Base-by-base conservation (phyloP, 257 asterid genomes). In the Nicotiana obtusifolia region DNA sequence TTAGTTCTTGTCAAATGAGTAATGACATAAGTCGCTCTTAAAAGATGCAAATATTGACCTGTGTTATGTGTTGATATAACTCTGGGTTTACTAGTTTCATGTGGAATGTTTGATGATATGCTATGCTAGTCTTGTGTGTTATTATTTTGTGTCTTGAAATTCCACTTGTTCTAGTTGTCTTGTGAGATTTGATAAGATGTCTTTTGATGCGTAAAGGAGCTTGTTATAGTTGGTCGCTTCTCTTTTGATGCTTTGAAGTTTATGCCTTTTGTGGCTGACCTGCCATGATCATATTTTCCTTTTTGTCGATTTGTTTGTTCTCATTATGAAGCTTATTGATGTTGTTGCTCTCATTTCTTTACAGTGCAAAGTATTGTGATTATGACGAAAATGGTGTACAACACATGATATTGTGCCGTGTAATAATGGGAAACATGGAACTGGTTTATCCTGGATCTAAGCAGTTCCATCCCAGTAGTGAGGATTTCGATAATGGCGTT, bases 401-500 rank as follows among this genome's bases (percentile, higher is more conserved):
- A 5, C 89, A 93, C 81, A 82, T 95, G 94, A 83, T 92, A 82
- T 85, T 92, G 52, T 89, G 92, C 80, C 87, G 84, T 80, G 90
- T 89, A 61, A 89, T 89, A 81, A 87, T 89, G 90, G 92, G 92
- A 64, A 89, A 84, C 83, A 88, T 85, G 97, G 99, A 96, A 92
- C 89, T 83, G 83, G 89, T 96, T 88, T 85, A 9, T 78, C 85
- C 83, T 83, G 99, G 97, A 82, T 93, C 93, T 41, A 87, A 87
- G 67, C 99, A 96, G 89, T 94, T 88, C 84, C 93, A 90, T 87
- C 98, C 99, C 82, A 96, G 97, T 87, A 86, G 87, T 56, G 97
- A 93, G 86, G 91, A 93, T 80, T 96, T 89, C 13, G 99, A 96
- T 86, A 96, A 95, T 81, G 99, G 99, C 54, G 93, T 92, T 26